A percentile compares a stretch with the other conserved stretches of the same genome.
These are phyloP conservation scores for Metschnikowia chrysomelidarum DNA, from an alignment of 805 yeast genomes.

Conservation along the genomic window DNA sequence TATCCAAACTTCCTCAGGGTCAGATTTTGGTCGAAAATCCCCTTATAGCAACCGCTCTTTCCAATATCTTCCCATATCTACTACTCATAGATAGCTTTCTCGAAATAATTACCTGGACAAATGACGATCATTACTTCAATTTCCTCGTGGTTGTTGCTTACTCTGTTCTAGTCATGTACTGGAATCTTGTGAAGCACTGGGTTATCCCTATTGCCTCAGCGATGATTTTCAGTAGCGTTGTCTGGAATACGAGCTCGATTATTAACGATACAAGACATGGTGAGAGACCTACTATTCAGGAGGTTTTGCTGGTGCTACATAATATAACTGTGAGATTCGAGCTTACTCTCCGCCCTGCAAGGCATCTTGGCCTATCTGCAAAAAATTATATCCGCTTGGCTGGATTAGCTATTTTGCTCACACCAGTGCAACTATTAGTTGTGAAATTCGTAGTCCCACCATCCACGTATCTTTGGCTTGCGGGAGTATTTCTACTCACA, in stretches of 20 bases:
- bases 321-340: slow-evolving; percentile 45
- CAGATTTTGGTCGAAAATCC: slow-evolving; percentile 45
- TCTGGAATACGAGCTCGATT: slow-evolving; percentile 46
- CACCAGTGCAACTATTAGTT: slow-evolving; percentile 45
- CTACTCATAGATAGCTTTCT: slow-evolving; percentile 43
- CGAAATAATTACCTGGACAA: slow-evolving; percentile 55
- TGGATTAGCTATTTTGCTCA: slow-evolving; percentile 31
- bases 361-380: slow-evolving; percentile 25
- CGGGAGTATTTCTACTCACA: slow-evolving; percentile 39
- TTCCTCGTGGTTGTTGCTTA: slow-evolving; percentile 40
- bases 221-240: slow-evolving; percentile 36
- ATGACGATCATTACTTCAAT: slow-evolving; percentile 48
- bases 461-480: slow-evolving; percentile 32
- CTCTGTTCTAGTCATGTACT: slow-evolving; percentile 38
- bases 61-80: slow-evolving; percentile 48
- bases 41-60: slow-evolving; percentile 44
- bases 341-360: slow-evolving; percentile 39
- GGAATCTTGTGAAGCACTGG: slow-evolving; percentile 37
- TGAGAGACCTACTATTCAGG: slow-evolving; percentile 53
- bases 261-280: slow-evolving; percentile 40
- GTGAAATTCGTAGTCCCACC: slow-evolving; percentile 32
- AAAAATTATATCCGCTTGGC: slow-evolving; percentile 30
- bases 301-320: slow-evolving; percentile 46
- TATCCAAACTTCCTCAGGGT: slow-evolving; percentile 28
- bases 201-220: slow-evolving; percentile 40